Evolutionary conservation across 139 green algal species (phyloP).

Genomic region (Chlamydomonas urium): DNA sequence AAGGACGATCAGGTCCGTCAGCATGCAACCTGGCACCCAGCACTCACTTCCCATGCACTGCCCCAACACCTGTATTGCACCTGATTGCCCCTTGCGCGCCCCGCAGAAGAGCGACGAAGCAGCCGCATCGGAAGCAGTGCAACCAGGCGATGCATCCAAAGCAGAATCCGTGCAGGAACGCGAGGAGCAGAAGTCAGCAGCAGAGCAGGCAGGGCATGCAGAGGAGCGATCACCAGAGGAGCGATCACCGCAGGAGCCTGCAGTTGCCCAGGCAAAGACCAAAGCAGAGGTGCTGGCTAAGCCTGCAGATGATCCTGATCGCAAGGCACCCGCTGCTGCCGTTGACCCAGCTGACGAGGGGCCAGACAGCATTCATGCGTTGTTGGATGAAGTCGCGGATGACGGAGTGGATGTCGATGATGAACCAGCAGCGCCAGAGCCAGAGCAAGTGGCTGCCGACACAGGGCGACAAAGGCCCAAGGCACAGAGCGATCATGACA

Average conservation of each 20-base stretch:
- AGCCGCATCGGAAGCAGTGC: not conserved
- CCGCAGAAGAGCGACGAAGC: not conserved
- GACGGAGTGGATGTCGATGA: not conserved
- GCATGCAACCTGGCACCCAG: not conserved
- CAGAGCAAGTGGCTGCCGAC: not conserved
- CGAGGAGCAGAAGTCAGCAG: not conserved
- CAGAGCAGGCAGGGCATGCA: not conserved
- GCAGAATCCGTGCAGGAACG: not conserved
- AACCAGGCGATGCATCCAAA: not conserved
- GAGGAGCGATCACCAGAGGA: not conserved
- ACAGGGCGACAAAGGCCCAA: no score
- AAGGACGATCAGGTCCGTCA: not conserved
- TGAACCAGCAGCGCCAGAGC: not conserved
- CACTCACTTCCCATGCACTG: not conserved
- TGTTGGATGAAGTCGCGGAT: not conserved
- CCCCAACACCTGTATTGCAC: not conserved
- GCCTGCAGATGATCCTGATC: not conserved
- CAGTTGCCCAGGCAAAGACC: not conserved
- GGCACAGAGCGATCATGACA: no score
- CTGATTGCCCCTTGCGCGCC: not conserved
- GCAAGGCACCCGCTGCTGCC: not conserved
- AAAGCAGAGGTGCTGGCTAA: not conserved
- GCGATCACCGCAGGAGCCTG: not conserved
- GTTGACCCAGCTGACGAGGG: not conserved
- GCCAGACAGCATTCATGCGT: not conserved